These are phyloP conservation scores for Sarcodon aspratus DNA, from an alignment of 768 basidiomycete species.

Conservation along the genomic window DNA sequence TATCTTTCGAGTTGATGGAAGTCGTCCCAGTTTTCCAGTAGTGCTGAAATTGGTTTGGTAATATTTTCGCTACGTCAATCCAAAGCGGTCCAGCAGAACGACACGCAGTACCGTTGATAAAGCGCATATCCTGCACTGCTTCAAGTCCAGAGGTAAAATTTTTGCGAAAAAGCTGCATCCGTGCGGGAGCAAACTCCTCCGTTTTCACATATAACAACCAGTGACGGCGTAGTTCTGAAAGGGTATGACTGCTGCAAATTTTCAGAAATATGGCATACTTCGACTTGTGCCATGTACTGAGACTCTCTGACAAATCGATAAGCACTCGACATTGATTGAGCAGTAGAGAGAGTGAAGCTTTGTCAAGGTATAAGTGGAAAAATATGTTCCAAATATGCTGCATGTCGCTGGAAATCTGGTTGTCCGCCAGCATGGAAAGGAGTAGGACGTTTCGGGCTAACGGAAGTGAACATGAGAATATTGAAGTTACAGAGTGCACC, in stretches of 20 bases:
- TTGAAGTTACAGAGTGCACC: not conserved
- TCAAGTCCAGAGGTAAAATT: not conserved
- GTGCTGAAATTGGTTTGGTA: not conserved
- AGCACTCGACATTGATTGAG: slow-evolving; percentile 28
- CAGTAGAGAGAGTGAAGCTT: slow-evolving; percentile 20
- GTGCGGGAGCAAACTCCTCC: not conserved
- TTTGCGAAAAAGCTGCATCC: not conserved
- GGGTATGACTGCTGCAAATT: slow-evolving; percentile 26
- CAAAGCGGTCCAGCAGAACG: slow-evolving; percentile 3
- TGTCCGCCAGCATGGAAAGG: slow-evolving; percentile 29
- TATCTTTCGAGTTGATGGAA: not conserved
- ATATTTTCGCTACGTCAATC: not conserved
- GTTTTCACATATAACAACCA: slow-evolving; percentile 20
- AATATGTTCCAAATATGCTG: slow-evolving; percentile 32
- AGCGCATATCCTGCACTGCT: not conserved
- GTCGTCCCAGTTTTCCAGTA: slow-evolving; percentile 7
- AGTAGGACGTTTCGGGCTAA: slow-evolving; percentile 39
- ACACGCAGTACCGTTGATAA: not conserved
- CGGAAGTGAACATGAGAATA: not conserved
- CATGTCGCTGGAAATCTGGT: slow-evolving; percentile 3
- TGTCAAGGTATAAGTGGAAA: slow-evolving; percentile 35
- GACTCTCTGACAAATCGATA: slow-evolving; percentile 17
- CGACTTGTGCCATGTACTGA: slow-evolving; percentile 28
- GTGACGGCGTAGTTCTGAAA: slow-evolving; percentile 26
- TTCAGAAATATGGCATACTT: slow-evolving; percentile 25